phyloP scores from a whole-genome alignment of 352 stramenopile genomes.

The Pythium aristosporum region DNA sequence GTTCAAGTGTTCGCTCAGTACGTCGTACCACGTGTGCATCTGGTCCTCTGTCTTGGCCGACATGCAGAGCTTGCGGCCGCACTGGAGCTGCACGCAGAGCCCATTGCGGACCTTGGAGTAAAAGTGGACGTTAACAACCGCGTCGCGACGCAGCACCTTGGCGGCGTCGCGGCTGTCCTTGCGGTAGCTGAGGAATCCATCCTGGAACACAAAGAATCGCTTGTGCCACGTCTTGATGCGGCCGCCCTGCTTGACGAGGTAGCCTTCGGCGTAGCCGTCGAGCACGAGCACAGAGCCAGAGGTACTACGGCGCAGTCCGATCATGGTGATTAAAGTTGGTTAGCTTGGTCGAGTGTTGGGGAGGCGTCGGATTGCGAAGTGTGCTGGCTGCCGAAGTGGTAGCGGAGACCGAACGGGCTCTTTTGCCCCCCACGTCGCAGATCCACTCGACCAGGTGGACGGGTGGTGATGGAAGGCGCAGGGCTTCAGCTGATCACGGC shows the following conservation, averaged over 20 bases:
- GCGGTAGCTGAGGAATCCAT: slow-evolving; percentile 58
- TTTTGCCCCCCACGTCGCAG: too few species aligned
- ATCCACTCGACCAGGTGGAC: neutral
- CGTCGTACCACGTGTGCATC: slow-evolving; percentile 60
- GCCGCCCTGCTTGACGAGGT: slow-evolving; percentile 60
- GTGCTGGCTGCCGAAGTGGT: too few species aligned
- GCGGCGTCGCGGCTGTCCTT: slow-evolving; percentile 55
- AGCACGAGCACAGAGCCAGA: slow-evolving; percentile 42
- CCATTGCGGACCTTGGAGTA: slow-evolving; percentile 49
- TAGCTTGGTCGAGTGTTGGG: too few species aligned
- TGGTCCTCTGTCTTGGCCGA: slow-evolving; percentile 53
- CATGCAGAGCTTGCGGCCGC: slow-evolving; percentile 45
- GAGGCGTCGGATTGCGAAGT: too few species aligned
- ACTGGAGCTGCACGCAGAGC: slow-evolving; percentile 48
- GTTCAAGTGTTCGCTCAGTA: slow-evolving; percentile 50
- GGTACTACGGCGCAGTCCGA: slow-evolving; percentile 20
- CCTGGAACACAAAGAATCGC: slow-evolving; percentile 77
- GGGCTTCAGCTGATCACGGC: neutral
- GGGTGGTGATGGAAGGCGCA: neutral
- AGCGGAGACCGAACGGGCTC: too few species aligned
- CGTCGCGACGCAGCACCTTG: slow-evolving; percentile 47
- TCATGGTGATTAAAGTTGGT: slow-evolving; percentile 6
- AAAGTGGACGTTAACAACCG: slow-evolving; percentile 53
- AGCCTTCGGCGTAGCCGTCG: slow-evolving; percentile 68
- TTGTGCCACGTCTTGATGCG: slow-evolving; percentile 78